Conservation (phyloP, 176 grass and related monocot species). For the Oryza longistaminata region DNA sequence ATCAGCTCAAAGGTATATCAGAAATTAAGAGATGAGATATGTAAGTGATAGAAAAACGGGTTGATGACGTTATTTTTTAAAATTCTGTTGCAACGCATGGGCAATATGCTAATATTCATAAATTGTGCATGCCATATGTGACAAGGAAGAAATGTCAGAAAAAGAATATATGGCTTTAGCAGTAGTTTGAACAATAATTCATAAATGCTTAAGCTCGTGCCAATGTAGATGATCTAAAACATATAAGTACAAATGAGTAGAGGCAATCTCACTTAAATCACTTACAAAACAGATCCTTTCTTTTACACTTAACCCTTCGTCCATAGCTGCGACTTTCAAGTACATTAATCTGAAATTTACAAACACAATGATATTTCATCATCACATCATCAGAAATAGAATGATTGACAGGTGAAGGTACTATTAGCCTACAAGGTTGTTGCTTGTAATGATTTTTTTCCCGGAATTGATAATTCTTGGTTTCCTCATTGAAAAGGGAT, state of each 20-base stretch:
- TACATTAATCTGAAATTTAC: conserved; percentile 81
- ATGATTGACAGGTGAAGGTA: neutral
- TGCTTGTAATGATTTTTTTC: conserved; percentile 13
- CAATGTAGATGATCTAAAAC: conserved; percentile 20
- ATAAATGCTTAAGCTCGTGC: neutral
- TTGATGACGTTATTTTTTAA: no score
- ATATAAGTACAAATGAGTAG: conserved; percentile 15
- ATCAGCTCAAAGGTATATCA: no score
- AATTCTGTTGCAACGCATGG: no score
- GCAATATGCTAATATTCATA: neutral
- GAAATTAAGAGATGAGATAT: no score
- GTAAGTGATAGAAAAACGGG: no score
- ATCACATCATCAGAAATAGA: conserved; percentile 14
- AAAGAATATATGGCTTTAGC: neutral
- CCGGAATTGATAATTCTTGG: conserved; percentile 21
- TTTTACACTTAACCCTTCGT: conserved; percentile 59
- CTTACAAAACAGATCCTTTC: conserved; percentile 63
- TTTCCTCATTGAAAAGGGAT: conserved; percentile 1
- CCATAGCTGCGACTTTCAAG: conserved; percentile 67
- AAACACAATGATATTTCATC: conserved; percentile 35
- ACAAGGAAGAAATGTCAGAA: neutral
- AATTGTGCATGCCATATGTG: neutral
- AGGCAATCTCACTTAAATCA: conserved; percentile 28
- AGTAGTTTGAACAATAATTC: neutral
- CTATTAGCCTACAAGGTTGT: neutral